A percentile compares a stretch with the other conserved stretches of the same genome.
phyloP scores from a whole-genome alignment of 352 stramenopile genomes.

The Globisporangium cederbergense region DNA sequence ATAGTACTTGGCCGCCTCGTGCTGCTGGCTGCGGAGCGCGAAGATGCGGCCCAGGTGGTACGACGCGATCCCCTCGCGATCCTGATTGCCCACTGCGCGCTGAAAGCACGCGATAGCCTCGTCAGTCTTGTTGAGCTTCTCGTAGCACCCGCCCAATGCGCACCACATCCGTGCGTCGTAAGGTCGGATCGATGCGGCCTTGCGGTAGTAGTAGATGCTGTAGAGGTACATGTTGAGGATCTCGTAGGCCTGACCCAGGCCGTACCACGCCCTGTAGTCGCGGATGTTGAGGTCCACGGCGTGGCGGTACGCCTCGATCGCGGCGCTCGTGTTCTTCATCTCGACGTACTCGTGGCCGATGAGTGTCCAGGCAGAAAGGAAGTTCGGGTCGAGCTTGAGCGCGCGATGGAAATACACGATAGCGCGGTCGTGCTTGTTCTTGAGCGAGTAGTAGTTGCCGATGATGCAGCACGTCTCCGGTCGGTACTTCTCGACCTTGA shows the following conservation, averaged over 20 bases:
- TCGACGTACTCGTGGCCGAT: constrained; percentile 99
- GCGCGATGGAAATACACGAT: constrained; percentile 97
- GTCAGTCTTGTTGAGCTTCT: constrained; percentile 67
- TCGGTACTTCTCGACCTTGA: constrained; percentile 95
- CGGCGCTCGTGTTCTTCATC: constrained; percentile 97
- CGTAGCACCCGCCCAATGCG: constrained; percentile 88
- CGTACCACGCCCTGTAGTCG: constrained; percentile 98
- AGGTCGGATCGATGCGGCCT: constrained; percentile 92
- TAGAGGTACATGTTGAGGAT: constrained; percentile 98
- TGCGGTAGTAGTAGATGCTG: constrained; percentile 98
- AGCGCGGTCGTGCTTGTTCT: constrained; percentile 94
- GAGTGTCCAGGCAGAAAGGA: constrained; percentile 96
- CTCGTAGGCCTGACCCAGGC: constrained; percentile 98
- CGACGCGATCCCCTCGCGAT: constrained; percentile 71
- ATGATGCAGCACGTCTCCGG: constrained; percentile 99
- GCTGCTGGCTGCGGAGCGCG: constrained; percentile 36
- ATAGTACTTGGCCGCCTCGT: constrained; percentile 74
- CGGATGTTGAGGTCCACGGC: constrained; percentile 90
- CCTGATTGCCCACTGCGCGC: constrained; percentile 70
- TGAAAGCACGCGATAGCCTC: constrained; percentile 77
- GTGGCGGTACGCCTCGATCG: constrained; percentile 95
- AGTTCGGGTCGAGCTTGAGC: constrained; percentile 93
- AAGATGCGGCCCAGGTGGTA: constrained; percentile 67
- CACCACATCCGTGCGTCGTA: constrained; percentile 98
- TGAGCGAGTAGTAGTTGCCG: constrained; percentile 88